Conservation (phyloP, 176 grass and related monocot genomes). For the Canna indica region DNA sequence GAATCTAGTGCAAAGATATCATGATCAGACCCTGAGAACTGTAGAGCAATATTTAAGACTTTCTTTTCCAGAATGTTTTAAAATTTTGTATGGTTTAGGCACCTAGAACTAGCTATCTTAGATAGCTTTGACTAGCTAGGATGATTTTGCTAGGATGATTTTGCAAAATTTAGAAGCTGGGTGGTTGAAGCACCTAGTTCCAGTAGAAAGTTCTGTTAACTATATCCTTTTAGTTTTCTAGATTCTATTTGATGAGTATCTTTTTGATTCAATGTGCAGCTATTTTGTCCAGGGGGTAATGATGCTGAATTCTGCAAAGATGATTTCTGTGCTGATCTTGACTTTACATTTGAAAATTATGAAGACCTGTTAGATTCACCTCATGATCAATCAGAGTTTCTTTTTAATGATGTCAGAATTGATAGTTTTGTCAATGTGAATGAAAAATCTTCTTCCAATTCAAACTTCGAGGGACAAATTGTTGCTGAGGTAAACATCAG, state of each 20-base stretch:
- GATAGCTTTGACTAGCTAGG: too few species aligned
- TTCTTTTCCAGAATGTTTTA: too few species aligned
- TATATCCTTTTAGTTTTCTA: background rate
- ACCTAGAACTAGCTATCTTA: too few species aligned
- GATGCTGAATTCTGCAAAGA: constrained; percentile 56
- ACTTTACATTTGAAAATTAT: constrained; percentile 79
- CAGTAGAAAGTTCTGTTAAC: background rate
- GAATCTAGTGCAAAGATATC: background rate
- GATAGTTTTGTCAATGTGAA: constrained; percentile 69
- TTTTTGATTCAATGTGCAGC: constrained; percentile 31
- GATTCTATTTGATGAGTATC: background rate
- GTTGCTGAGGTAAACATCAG: constrained; percentile 32
- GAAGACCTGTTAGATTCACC: constrained; percentile 77
- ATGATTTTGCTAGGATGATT: background rate
- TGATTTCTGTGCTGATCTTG: constrained; percentile 60
- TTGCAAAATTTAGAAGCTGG: background rate
- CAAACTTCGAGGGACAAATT: constrained; percentile 20
- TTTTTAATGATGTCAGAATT: constrained; percentile 80
- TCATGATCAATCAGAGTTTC: constrained; percentile 46
- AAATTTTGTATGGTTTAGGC: too few species aligned
- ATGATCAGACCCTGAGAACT: too few species aligned
- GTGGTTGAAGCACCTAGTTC: too few species aligned
- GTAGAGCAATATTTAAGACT: too few species aligned
- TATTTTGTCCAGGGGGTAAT: constrained; percentile 32
- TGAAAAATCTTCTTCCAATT: constrained; percentile 34